Percentiles rank a stretch among this genome's conserved stretches.
These are phyloP conservation scores for Pyrenophora teres DNA, from an alignment of 2,329 filamentous ascomycete genomes.

Conservation along the genomic window DNA sequence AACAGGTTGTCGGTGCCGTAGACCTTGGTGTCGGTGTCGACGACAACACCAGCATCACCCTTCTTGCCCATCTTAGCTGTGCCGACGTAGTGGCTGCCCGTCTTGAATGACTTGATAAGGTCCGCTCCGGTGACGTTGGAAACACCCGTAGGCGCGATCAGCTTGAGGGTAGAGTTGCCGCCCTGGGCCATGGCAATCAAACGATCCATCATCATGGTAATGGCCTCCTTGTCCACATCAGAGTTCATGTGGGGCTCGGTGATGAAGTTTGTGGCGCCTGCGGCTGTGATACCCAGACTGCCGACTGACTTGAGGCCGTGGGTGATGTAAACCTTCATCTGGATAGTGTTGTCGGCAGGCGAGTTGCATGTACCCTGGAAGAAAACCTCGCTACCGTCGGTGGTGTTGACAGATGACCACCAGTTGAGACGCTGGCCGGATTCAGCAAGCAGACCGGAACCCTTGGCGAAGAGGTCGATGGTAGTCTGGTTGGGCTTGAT, in stretches of 20 bases:
- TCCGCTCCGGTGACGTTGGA: constrained; percentile 49
- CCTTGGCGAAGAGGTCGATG: constrained; percentile 41
- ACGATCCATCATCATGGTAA: constrained; percentile 54
- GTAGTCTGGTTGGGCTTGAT: constrained; percentile 37
- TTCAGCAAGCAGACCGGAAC: constrained; percentile 52
- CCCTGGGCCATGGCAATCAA: constrained; percentile 45
- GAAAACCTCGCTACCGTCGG: constrained; percentile 47
- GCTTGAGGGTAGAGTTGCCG: constrained; percentile 35
- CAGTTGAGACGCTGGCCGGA: constrained; percentile 55
- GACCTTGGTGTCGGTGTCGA: constrained; percentile 48
- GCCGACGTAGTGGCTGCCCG: constrained; percentile 51
- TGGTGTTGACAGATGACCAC: constrained; percentile 53
- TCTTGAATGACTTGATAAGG: constrained; percentile 40
- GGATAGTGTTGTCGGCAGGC: constrained; percentile 39
- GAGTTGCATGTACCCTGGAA: constrained; percentile 56
- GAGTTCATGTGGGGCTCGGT: constrained; percentile 59
- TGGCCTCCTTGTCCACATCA: constrained; percentile 46
- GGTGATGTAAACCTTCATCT: constrained; percentile 61
- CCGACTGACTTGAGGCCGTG: constrained; percentile 66
- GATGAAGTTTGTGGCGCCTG: constrained; percentile 50
- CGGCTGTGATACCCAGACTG: constrained; percentile 52
- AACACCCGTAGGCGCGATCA: constrained; percentile 44
- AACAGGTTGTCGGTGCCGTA: constrained; percentile 52
- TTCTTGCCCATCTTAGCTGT: constrained; percentile 60
- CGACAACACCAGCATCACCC: constrained; percentile 50